Base-by-base conservation (phyloP, 2,329 filamentous ascomycete species). In the Colletotrichum somersetense region DNA sequence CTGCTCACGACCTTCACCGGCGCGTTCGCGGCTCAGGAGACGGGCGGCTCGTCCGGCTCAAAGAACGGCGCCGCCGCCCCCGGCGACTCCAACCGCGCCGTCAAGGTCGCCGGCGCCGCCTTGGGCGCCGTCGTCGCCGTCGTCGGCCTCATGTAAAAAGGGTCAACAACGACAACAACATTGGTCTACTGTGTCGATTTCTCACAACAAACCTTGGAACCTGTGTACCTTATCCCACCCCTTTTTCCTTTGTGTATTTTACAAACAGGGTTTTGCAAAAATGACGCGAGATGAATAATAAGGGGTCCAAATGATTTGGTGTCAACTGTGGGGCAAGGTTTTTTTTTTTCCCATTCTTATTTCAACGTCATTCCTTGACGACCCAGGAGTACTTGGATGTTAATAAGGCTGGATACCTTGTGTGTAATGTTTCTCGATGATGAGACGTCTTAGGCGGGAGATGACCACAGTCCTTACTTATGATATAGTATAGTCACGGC, bases 101-200 rank as follows among this genome's bases (percentile, higher is more conserved):
- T 75, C 35, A 67, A 75, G 62, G 66, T 75, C 3, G 59, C 72
- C 2, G 76, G 75, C 3, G 74, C 59, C 3, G 68, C 69, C 42
- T 61, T 78, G 44, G 75, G 68, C 8, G 76, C 73, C 14, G 67
- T 72, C 20, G 35, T 77, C n/a, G 71, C 73, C 2, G 74, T 69
- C 10, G 75, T 73, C 61, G 76, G 70, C 4, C 26, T 74, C 38
- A 61, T 78, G 73, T 78, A 72, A 74, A 4, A 5, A 30, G 30
- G 30, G 4, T 30, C 3, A 30, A 30, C 30, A 30, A 30, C 30
- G 3, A 30, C 30, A 30, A 30, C 30, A 3, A 30, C 30, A 30
- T 30, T 30, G 30, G 3, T 2, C 4, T 30, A 3, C 30, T 30
- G 30, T 30, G 23, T 20, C n/a, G 10, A 33, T 20, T 18, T 11